Evolutionary conservation across 2,329 filamentous ascomycete genomes (phyloP).

Genomic region (Metarhizium album): DNA sequence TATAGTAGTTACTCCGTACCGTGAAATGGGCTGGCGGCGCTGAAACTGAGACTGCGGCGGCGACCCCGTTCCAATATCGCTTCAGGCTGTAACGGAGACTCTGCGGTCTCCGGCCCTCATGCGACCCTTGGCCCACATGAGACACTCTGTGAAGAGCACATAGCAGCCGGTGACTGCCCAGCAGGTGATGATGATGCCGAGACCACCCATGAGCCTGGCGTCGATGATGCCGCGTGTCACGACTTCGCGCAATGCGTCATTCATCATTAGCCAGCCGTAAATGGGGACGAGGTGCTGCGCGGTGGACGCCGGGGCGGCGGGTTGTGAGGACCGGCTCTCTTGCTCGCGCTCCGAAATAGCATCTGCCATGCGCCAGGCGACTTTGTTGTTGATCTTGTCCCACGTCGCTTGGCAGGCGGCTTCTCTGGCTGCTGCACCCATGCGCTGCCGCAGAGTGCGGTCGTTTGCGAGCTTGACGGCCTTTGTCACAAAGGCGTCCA

Average conservation of each 20-base stretch:
- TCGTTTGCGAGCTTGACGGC: constrained; percentile 40
- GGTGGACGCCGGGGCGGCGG: constrained; percentile 10
- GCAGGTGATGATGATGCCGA: constrained; percentile 35
- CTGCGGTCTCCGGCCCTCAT: constrained; percentile 19
- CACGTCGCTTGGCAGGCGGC: constrained; percentile 56
- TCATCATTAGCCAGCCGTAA: constrained; percentile 34
- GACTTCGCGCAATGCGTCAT: constrained; percentile 24
- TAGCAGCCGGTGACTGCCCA: constrained; percentile 40
- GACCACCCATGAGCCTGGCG: constrained; percentile 31
- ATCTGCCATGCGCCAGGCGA: constrained; percentile 52
- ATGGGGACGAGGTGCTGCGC: constrained; percentile 26
- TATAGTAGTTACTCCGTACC: too few relatives aligned
- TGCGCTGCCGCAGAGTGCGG: constrained; percentile 27
- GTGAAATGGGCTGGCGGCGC: not conserved
- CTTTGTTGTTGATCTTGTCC: constrained; percentile 61
- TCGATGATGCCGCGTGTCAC: constrained; percentile 28
- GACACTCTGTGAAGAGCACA: constrained; percentile 35
- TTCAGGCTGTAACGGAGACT: not conserved
- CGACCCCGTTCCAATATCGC: not conserved
- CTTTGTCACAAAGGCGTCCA: constrained; percentile 45
- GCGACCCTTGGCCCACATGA: constrained; percentile 27
- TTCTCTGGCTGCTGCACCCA: constrained; percentile 37
- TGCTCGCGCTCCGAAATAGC: constrained; percentile 35
- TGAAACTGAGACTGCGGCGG: not conserved
- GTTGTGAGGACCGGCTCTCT: constrained; percentile 7